Conservation (phyloP, 805 yeast species). For the Saccharomyces paradoxus region DNA sequence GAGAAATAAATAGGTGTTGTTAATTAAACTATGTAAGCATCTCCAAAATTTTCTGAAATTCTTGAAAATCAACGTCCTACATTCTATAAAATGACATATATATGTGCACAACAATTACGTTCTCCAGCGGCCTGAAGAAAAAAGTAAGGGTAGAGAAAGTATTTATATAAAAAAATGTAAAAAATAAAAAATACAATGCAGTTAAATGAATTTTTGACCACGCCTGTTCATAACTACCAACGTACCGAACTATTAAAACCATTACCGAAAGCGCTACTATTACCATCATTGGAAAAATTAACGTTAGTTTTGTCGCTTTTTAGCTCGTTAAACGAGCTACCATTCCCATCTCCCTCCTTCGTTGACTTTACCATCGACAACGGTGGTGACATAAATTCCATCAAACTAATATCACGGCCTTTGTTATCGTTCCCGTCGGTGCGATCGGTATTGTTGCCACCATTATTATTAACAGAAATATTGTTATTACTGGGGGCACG, state of each 20-base stretch:
- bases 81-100: neutral
- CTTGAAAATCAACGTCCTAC: neutral
- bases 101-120: neutral
- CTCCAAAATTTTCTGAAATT: neutral
- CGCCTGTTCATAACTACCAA: neutral
- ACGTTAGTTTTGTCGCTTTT: neutral
- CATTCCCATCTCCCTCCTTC: neutral
- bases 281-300: neutral
- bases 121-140: neutral
- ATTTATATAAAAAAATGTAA: neutral
- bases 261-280: neutral
- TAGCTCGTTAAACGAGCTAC: neutral
- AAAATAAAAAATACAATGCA: neutral
- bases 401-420: conserved; percentile 7
- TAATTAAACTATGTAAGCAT: neutral
- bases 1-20: neutral
- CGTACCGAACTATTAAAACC: neutral
- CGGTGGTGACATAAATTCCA: conserved; percentile 4
- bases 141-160: neutral
- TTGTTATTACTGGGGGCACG: neutral
- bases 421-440: conserved; percentile 5
- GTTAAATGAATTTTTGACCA: neutral
- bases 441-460: conserved; percentile 4
- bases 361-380: neutral
- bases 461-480: conserved; percentile 4